Percentiles rank a stretch among this genome's conserved stretches.
phyloP scores from a whole-genome alignment of 768 basidiomycete species.

The Serendipita indica region DNA sequence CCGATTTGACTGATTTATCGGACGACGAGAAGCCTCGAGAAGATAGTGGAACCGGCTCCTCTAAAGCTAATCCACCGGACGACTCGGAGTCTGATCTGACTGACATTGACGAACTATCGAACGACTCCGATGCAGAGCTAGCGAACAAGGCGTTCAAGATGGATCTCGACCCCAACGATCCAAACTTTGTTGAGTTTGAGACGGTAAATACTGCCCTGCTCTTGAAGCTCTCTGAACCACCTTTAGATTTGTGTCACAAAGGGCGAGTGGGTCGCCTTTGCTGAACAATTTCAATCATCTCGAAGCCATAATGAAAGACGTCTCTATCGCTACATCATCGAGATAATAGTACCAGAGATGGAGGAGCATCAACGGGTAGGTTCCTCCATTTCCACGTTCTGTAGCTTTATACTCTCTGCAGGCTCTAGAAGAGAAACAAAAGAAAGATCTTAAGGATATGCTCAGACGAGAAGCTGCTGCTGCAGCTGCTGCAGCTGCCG shows the following conservation, averaged over 20 bases:
- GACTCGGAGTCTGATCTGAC: constrained; percentile 7
- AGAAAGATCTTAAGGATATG: constrained; percentile 6
- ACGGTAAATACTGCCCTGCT: neutral
- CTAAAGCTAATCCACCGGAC: neutral
- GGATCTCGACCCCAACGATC: neutral
- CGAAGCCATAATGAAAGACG: neutral
- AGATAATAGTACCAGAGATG: neutral
- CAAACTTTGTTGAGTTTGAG: constrained; percentile 8
- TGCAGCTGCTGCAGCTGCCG: neutral
- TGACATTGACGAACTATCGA: neutral
- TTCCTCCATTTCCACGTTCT: neutral
- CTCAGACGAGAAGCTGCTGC: neutral
- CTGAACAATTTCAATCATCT: neutral
- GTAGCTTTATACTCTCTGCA: neutral
- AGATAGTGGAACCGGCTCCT: neutral
- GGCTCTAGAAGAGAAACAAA: neutral
- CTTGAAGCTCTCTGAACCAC: neutral
- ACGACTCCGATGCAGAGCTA: neutral
- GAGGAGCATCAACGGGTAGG: constrained; percentile 3
- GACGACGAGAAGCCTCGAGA: constrained; percentile 7
- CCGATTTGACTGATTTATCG: constrained; percentile 9
- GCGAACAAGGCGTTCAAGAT: neutral
- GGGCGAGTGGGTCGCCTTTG: neutral
- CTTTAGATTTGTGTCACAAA: neutral
- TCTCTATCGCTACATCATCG: neutral